Percentiles rank a stretch among this genome's conserved stretches.
Evolutionary conservation across 2,329 filamentous ascomycete species (phyloP).

Genomic region (Chaetothyriales sp.): DNA sequence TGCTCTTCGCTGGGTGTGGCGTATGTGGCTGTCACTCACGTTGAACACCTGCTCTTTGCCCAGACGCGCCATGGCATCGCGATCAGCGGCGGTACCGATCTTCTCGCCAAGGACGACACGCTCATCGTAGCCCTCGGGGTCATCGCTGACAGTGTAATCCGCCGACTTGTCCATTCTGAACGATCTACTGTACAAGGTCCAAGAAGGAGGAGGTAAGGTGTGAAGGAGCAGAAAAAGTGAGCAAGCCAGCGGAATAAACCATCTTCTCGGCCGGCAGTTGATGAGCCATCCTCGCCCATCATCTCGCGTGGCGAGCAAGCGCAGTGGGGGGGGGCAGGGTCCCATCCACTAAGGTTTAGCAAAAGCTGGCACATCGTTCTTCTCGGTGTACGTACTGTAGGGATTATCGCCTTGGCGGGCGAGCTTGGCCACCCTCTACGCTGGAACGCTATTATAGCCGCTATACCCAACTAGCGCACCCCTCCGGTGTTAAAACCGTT

Average conservation of each 20-base stretch:
- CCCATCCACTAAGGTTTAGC: background rate
- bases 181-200: background rate
- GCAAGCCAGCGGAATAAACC: background rate
- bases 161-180: slow-evolving; percentile 6
- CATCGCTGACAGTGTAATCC: slow-evolving; percentile 4
- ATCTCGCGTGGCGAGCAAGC: background rate
- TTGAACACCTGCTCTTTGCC: slow-evolving; percentile 3
- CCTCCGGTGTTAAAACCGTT: too few relatives aligned
- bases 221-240: background rate
- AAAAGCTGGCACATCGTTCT: too few relatives aligned
- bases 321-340: background rate
- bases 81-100: slow-evolving; percentile 8
- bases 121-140: slow-evolving; percentile 6
- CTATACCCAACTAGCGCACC: too few relatives aligned
- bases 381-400: too few relatives aligned
- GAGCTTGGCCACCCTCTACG: too few relatives aligned
- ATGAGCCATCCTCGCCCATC: background rate
- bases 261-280: background rate
- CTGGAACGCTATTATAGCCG: too few relatives aligned
- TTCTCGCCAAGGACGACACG: slow-evolving; percentile 7
- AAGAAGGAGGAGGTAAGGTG: background rate
- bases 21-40: background rate
- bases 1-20: background rate
- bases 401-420: too few relatives aligned
- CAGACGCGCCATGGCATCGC: slow-evolving; percentile 6